Conservation (phyloP, 2,329 filamentous ascomycete species). For the Calonectria crousiana region DNA sequence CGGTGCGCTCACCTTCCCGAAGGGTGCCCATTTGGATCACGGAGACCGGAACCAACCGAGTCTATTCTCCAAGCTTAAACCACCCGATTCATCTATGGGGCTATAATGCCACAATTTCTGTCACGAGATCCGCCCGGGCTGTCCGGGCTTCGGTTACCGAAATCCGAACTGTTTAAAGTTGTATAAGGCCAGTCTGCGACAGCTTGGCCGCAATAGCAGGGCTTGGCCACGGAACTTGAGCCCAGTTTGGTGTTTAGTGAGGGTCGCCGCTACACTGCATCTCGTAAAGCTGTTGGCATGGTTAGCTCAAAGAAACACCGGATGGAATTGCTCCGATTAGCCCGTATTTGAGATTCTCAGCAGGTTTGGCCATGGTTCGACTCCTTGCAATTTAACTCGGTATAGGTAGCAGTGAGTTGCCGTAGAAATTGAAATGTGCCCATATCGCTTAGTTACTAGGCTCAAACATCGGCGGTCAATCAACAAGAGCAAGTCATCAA, state of each 20-base stretch:
- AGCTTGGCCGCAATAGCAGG: background rate
- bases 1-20: background rate
- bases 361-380: background rate
- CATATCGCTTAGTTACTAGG: background rate
- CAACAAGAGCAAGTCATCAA: background rate
- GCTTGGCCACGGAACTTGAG: background rate
- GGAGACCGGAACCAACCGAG: background rate
- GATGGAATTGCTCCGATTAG: background rate
- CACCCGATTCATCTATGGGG: background rate
- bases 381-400: background rate
- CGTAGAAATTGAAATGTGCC: background rate
- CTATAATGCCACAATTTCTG: background rate
- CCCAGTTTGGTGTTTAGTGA: background rate
- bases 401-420: background rate
- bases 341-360: background rate
- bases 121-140: no score
- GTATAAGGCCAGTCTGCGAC: background rate
- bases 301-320: background rate
- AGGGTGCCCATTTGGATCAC: background rate
- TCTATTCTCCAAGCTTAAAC: background rate
- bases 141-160: no score
- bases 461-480: background rate
- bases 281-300: background rate
- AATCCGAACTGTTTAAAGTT: background rate
- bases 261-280: no score